phyloP scores from a whole-genome alignment of 768 basidiomycete species.

The Termitomyces sp. region DNA sequence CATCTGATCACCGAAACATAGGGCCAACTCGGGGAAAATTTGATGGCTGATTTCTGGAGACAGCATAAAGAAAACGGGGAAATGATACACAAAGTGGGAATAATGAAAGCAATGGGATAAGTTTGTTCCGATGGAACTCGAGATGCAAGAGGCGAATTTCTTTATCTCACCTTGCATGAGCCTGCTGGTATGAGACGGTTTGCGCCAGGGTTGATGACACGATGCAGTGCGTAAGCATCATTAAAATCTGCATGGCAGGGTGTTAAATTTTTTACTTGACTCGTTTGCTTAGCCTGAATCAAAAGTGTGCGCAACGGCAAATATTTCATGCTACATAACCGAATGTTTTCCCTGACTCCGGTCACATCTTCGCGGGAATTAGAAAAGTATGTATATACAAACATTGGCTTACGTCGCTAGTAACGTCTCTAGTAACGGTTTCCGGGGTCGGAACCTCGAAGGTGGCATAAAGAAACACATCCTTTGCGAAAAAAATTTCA shows the following conservation, averaged over 20 bases:
- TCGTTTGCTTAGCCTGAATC: neutral
- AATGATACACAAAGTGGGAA: neutral
- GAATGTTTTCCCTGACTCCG: neutral
- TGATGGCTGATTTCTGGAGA: neutral
- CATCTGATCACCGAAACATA: neutral
- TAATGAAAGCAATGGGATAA: neutral
- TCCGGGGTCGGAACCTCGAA: slow-evolving; percentile 2
- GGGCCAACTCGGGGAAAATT: neutral
- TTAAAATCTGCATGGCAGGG: neutral
- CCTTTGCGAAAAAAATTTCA: neutral
- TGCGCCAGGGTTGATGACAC: neutral
- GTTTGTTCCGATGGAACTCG: neutral
- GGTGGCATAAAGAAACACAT: neutral
- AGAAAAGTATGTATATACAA: neutral
- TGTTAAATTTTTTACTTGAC: neutral
- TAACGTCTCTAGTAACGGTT: neutral
- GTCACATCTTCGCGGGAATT: neutral
- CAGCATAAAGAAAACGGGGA: neutral
- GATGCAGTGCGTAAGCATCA: too few species aligned
- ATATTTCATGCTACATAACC: neutral
- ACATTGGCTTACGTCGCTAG: neutral
- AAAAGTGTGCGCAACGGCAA: neutral
- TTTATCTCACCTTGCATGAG: neutral
- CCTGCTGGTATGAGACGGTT: neutral
- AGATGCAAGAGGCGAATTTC: neutral